These are phyloP conservation scores for Boletus barrowsii DNA, from an alignment of 768 basidiomycete genomes.

Conservation along the genomic window DNA sequence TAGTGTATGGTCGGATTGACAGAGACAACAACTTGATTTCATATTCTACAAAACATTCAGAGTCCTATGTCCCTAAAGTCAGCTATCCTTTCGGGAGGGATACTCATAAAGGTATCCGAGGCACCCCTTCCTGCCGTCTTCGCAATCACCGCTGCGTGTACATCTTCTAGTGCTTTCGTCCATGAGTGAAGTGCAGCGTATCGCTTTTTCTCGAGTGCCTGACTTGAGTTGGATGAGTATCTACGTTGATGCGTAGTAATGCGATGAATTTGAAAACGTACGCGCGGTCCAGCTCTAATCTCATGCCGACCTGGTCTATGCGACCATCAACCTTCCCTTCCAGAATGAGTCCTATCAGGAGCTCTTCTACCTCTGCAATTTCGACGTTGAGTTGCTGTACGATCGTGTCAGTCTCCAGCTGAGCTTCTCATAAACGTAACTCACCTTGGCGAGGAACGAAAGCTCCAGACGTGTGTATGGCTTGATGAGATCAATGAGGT, in stretches of 20 bases:
- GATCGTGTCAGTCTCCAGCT: not conserved
- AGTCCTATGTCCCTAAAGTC: conserved; percentile 30
- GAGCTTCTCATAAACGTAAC: conserved; percentile 6
- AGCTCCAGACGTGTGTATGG: conserved; percentile 95
- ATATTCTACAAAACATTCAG: conserved; percentile 12
- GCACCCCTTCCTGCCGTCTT: conserved; percentile 53
- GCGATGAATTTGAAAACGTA: conserved; percentile 28
- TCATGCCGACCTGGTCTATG: conserved; percentile 95
- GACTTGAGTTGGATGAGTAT: conserved; percentile 43
- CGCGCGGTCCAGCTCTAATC: conserved; percentile 88
- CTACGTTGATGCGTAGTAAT: not conserved
- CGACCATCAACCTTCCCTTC: conserved; percentile 97
- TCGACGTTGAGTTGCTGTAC: conserved; percentile 93
- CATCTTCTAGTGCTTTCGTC: conserved; percentile 74
- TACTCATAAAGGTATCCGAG: conserved; percentile 33
- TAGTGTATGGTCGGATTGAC: not conserved
- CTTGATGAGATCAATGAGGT: conserved; percentile 96
- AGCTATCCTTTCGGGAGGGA: conserved; percentile 31
- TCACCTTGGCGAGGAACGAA: conserved; percentile 86
- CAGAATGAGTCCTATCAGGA: conserved; percentile 88
- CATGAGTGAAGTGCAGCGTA: conserved; percentile 79
- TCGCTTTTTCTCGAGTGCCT: conserved; percentile 84
- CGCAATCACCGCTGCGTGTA: conserved; percentile 71
- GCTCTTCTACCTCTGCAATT: conserved; percentile 86
- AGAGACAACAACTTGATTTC: not conserved